Conservation (phyloP, 2,329 filamentous ascomycete species). For the Microdochium bolleyi region DNA sequence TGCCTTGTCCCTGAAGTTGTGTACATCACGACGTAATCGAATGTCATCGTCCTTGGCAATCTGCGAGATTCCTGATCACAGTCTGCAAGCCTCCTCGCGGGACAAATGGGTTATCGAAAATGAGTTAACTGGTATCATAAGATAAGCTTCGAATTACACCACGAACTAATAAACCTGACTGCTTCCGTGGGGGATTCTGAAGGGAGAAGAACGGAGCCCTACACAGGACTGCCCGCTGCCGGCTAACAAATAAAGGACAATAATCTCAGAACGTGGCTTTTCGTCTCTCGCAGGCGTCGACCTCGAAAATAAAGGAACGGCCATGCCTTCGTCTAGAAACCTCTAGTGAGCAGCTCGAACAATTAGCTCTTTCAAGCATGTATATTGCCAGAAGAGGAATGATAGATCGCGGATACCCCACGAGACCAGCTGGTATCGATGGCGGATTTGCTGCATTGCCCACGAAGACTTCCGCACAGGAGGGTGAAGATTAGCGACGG, state of each 20-base stretch:
- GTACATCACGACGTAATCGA: no score
- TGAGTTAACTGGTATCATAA: constrained; percentile 2
- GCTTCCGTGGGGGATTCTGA: not conserved
- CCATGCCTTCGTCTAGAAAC: not conserved
- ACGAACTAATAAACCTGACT: not conserved
- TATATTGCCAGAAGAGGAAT: not conserved
- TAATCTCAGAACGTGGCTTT: not conserved
- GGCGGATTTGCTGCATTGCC: not conserved
- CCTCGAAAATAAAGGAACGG: not conserved
- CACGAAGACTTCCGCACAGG: not conserved
- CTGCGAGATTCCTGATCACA: no score
- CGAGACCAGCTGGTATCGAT: constrained; percentile 3
- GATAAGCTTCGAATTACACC: constrained; percentile 6
- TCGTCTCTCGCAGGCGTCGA: not conserved
- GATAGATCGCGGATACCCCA: not conserved
- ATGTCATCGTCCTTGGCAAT: no score
- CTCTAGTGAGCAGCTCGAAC: not conserved
- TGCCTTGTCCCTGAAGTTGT: no score
- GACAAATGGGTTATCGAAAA: not conserved
- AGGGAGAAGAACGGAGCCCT: not conserved
- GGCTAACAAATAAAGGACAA: not conserved
- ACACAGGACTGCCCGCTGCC: not conserved
- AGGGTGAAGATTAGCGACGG: constrained; percentile 57
- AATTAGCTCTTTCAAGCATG: not conserved
- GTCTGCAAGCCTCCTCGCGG: no score